A percentile compares a stretch with the other conserved stretches of the same genome.
These are phyloP conservation scores for Aspergillus chevalieri DNA, from an alignment of 2,329 filamentous ascomycete genomes.

Conservation along the genomic window DNA sequence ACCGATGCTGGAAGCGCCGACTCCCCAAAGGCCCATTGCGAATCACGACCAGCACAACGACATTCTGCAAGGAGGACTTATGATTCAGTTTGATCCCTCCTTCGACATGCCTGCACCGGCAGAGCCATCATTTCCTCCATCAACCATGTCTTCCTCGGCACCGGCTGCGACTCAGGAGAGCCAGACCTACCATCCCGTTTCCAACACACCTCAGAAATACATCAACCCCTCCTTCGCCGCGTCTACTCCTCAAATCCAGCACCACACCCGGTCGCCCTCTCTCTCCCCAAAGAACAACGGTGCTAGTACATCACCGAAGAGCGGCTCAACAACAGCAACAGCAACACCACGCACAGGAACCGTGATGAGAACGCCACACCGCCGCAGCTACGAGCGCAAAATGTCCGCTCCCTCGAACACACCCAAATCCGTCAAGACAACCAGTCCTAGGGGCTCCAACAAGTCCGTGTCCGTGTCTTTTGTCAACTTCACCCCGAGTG, in stretches of 20 bases:
- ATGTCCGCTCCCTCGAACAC: conserved; percentile 30
- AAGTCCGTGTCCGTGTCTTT: conserved; percentile 56
- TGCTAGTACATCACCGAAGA: conserved; percentile 9
- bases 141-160: conserved; percentile 15
- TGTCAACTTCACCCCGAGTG: conserved; percentile 82
- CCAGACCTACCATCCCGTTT: conserved; percentile 11
- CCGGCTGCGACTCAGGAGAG: conserved; percentile 8
- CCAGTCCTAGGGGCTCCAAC: conserved; percentile 25
- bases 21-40: conserved; percentile 28
- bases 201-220: conserved; percentile 18
- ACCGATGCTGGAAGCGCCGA: conserved; percentile 27
- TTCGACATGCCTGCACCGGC: conserved; percentile 26
- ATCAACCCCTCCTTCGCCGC: conserved; percentile 23
- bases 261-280: conserved; percentile 30
- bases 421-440: conserved; percentile 25
- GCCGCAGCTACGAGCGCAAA: conserved; percentile 37
- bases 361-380: conserved; percentile 24
- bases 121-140: conserved; percentile 23
- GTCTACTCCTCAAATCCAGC: conserved; percentile 19
- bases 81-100: conserved; percentile 34
- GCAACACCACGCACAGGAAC: conserved; percentile 16
- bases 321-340: conserved; percentile 11
- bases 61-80: conserved; percentile 34
- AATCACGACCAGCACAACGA: conserved; percentile 24
- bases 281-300: conserved; percentile 29